phyloP scores from a whole-genome alignment of 2,329 filamentous ascomycete species.

The Colletotrichum coccodes region DNA sequence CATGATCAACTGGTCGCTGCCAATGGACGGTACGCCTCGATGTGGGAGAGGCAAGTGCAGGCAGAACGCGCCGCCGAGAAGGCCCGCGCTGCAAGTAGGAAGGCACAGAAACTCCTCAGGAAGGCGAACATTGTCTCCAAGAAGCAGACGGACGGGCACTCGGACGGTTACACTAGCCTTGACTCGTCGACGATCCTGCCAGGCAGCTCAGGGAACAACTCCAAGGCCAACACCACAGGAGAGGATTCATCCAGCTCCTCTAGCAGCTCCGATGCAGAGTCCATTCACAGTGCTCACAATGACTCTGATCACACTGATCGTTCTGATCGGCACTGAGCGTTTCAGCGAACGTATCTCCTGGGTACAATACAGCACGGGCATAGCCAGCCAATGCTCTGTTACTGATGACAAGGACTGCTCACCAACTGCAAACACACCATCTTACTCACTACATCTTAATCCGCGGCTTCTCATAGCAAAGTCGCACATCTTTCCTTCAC shows the following conservation, averaged over 20 bases:
- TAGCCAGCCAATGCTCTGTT: background rate
- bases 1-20: constrained; percentile 79
- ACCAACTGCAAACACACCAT: background rate
- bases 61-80: constrained; percentile 76
- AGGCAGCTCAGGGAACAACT: constrained; percentile 44
- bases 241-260: constrained; percentile 46
- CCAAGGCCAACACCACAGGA: constrained; percentile 40
- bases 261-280: constrained; percentile 48
- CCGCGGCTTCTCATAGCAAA: background rate
- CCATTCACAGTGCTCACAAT: constrained; percentile 41
- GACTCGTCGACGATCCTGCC: constrained; percentile 55
- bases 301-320: constrained; percentile 24
- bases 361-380: background rate
- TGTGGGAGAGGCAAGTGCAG: constrained; percentile 91
- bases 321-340: constrained; percentile 17
- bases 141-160: constrained; percentile 51
- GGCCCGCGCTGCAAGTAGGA: constrained; percentile 56
- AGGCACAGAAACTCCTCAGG: constrained; percentile 56
- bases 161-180: constrained; percentile 58
- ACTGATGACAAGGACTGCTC: background rate
- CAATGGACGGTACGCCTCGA: constrained; percentile 80
- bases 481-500: constrained; percentile 16
- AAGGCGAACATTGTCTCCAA: constrained; percentile 59
- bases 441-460: constrained; percentile 16
- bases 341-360: background rate